Percentiles rank a stretch among this genome's conserved stretches.
These are phyloP conservation scores for Sugiyamaella sp. DNA, from an alignment of 1,139 yeast genomes.

Conservation along the genomic window DNA sequence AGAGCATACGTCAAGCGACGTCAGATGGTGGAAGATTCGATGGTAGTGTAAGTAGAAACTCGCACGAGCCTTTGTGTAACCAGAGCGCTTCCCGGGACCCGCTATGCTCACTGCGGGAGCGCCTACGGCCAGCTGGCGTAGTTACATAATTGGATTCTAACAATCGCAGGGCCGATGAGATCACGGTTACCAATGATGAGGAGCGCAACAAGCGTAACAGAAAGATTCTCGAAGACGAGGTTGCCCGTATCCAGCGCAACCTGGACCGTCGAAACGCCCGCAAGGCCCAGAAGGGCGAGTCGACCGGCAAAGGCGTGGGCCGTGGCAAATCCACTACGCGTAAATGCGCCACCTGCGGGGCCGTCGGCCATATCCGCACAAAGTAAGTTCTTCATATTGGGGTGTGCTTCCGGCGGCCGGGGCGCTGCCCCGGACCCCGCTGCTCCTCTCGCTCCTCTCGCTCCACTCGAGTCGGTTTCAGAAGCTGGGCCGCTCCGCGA, in stretches of 20 bases:
- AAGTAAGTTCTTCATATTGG: conserved; percentile 43
- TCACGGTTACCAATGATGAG: conserved; percentile 80
- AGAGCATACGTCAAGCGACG: conserved; percentile 82
- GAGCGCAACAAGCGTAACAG: conserved; percentile 80
- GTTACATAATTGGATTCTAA: conserved; percentile 4
- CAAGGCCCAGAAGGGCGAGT: conserved; percentile 49
- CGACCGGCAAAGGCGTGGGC: conserved; percentile 36
- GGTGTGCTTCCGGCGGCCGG: not conserved
- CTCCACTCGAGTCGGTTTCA: too few species aligned
- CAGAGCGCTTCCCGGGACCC: too few species aligned
- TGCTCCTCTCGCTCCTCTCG: too few species aligned
- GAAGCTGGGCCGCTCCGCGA: too few species aligned
- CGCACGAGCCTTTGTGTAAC: not conserved
- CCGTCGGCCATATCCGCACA: conserved; percentile 91
- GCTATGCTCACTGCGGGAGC: conserved; percentile 9
- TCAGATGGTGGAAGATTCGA: conserved; percentile 72
- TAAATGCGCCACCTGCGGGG: conserved; percentile 94
- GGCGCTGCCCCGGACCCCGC: not conserved
- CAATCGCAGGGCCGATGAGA: conserved; percentile 51
- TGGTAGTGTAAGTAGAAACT: conserved; percentile 51
- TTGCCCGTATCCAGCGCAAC: conserved; percentile 81
- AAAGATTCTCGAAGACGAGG: conserved; percentile 77
- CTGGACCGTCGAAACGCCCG: conserved; percentile 63
- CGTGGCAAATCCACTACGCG: conserved; percentile 70
- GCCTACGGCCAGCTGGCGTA: not conserved